phyloP scores from a whole-genome alignment of 2,329 filamentous ascomycete species.

The Massarina eburnea region DNA sequence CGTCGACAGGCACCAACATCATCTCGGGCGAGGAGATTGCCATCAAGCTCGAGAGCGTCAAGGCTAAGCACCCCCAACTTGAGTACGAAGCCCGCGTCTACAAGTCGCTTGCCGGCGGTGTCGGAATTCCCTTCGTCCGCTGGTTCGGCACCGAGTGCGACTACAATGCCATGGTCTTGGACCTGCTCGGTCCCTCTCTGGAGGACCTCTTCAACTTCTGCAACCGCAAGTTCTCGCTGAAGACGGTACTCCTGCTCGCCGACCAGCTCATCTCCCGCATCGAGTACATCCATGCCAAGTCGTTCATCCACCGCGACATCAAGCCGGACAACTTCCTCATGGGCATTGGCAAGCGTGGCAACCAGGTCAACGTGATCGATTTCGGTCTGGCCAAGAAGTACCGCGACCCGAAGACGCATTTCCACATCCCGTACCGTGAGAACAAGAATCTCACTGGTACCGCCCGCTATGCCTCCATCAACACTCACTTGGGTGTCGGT shows the following conservation, averaged over 20 bases:
- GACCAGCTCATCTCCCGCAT: slow-evolving; percentile 99
- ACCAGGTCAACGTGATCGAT: slow-evolving; percentile 99
- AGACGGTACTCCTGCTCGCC: slow-evolving; percentile 94
- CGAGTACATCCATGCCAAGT: slow-evolving; percentile 99
- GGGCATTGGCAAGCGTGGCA: slow-evolving; percentile 98
- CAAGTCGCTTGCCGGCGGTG: slow-evolving; percentile 86
- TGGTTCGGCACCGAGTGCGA: slow-evolving; percentile 99
- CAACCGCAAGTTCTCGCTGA: slow-evolving; percentile 99
- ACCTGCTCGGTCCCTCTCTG: slow-evolving; percentile 90
- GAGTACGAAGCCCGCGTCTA: slow-evolving; percentile 98
- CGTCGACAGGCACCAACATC: slow-evolving; percentile 82
- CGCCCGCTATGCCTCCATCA: slow-evolving; percentile 97
- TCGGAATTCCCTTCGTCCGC: slow-evolving; percentile 97
- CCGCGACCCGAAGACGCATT: slow-evolving; percentile 98
- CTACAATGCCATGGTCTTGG: slow-evolving; percentile 99
- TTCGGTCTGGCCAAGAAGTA: slow-evolving; percentile 99
- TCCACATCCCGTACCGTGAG: slow-evolving; percentile 99
- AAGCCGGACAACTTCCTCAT: slow-evolving; percentile 99
- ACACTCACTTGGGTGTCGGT: slow-evolving; percentile 95
- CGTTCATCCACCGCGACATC: slow-evolving; percentile 99
- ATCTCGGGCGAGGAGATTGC: slow-evolving; percentile 99
- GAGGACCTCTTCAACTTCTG: slow-evolving; percentile 99
- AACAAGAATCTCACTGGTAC: slow-evolving; percentile 99
- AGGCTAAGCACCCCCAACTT: slow-evolving; percentile 98
- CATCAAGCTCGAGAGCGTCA: slow-evolving; percentile 99